Conservation (phyloP, 2,329 filamentous ascomycete species). For the Colletotrichum sp. region DNA sequence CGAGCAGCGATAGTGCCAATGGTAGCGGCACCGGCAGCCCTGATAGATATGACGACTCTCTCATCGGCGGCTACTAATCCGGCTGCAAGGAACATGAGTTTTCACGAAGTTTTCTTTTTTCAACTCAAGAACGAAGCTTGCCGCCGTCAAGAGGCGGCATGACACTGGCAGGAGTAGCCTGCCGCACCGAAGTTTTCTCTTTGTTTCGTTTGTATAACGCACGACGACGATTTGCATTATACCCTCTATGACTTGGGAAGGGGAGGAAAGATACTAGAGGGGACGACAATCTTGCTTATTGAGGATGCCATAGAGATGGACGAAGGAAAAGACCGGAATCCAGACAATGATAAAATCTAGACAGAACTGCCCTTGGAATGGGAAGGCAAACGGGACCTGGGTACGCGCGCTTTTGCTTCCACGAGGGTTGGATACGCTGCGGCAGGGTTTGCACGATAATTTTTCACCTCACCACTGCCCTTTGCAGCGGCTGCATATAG, state of each 20-base stretch:
- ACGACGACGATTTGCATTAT: slow-evolving; percentile 20
- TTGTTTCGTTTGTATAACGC: slow-evolving; percentile 20
- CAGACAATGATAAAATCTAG: slow-evolving; percentile 13
- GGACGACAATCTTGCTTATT: neutral
- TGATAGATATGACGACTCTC: slow-evolving; percentile 16
- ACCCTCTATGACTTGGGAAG: slow-evolving; percentile 18
- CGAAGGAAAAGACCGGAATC: neutral
- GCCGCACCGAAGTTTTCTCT: slow-evolving; percentile 10
- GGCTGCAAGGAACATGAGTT: neutral
- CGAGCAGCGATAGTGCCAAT: slow-evolving; percentile 47
- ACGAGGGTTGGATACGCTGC: slow-evolving; percentile 9
- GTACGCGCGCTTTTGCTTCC: neutral
- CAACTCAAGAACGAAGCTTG: neutral
- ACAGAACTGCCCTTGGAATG: slow-evolving; percentile 6
- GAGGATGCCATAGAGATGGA: neutral
- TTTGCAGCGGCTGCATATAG: slow-evolving; percentile 1
- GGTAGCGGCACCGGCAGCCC: slow-evolving; percentile 45
- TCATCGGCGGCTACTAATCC: slow-evolving; percentile 13
- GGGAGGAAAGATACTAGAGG: neutral
- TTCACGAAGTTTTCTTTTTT: neutral
- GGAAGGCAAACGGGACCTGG: neutral
- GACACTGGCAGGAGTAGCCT: neutral
- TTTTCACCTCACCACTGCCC: neutral
- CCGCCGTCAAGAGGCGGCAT: neutral
- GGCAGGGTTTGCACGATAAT: slow-evolving; percentile 5